Percentiles rank a stretch among this genome's conserved stretches.
phyloP scores from a whole-genome alignment of 108 stramenopile genomes.

The Seminavis robusta region DNA sequence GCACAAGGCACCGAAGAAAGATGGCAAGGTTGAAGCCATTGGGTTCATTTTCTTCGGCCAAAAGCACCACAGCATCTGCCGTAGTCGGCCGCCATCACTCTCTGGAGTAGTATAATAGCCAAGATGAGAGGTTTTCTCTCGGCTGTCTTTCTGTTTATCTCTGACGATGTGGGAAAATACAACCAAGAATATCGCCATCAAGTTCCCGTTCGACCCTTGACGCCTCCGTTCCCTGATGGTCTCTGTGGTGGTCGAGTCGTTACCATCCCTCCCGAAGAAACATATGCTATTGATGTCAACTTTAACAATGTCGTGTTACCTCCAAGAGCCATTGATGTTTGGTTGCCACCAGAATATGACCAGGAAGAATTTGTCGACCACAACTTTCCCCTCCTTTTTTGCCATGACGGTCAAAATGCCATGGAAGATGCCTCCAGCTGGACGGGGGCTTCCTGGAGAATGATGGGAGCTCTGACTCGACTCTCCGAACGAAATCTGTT shows the following conservation, averaged over 20 bases:
- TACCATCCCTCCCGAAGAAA: constrained; percentile 35
- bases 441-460: constrained; percentile 69
- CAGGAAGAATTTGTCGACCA: not conserved
- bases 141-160: too few species aligned
- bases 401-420: constrained; percentile 71
- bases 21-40: too few species aligned
- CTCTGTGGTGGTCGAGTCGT: constrained; percentile 43
- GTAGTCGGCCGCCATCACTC: too few species aligned
- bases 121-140: too few species aligned
- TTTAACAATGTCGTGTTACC: constrained; percentile 36
- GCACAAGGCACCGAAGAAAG: too few species aligned
- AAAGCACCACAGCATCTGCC: too few species aligned
- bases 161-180: too few species aligned
- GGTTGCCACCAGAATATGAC: constrained; percentile 65
- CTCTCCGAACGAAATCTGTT: constrained; percentile 37
- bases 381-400: constrained; percentile 49
- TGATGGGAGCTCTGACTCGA: constrained; percentile 64
- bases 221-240: constrained; percentile 60
- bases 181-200: too few species aligned
- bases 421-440: constrained; percentile 52
- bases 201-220: constrained; percentile 16
- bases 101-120: too few species aligned
- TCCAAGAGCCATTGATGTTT: constrained; percentile 53
- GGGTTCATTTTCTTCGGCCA: too few species aligned
- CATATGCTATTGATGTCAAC: constrained; percentile 30